Evolutionary conservation across 495 filamentous ascomycete species (phyloP), one percentile per base, ranked within the genome.

Genomic region (Xylaria castorea): DNA sequence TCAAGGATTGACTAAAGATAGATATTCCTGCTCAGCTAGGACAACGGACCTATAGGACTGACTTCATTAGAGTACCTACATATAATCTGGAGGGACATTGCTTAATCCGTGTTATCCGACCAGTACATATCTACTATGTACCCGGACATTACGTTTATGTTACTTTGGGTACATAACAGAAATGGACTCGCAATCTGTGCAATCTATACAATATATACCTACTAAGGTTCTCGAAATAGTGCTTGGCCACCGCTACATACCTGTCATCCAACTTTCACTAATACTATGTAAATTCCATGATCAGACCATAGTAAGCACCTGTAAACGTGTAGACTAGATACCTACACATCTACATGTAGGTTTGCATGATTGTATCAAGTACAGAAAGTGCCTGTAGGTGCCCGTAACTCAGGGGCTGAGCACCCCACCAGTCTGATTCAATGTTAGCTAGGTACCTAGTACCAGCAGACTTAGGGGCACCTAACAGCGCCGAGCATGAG

Each of bases 51-150:
- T n/a, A n/a, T n/a, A n/a, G n/a, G n/a, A n/a, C n/a, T n/a, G n/a
- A n/a, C n/a, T n/a, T n/a, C n/a, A n/a, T n/a, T 38, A 38, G 36
- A 38, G 36, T 36, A 36, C 34, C 34, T 36, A 36, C 34, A 8
- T 42, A 50, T 14, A n/a, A 34, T 61, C 57, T 20, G 34, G 58
- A 61, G 58, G 30, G 58, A 36, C 18, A 0, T 38, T 42, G 60
- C 60, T 22, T 6, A 38, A 63, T 42, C 60, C 36, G 60, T 63
- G 60, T 42, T 63, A 42, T 63, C 60, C 60, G 60, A 25, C 16
- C 8, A 3, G 42, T 46, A 46, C 2, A 6, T 36, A 36, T n/a
- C n/a, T n/a, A n/a, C n/a, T n/a, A n/a, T n/a, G n/a, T n/a, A n/a
- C n/a, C n/a, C n/a, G n/a, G 3, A 58, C 14, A 12, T 58, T 63